Percentiles rank a stretch among this genome's conserved stretches.
phyloP scores from a whole-genome alignment of 2,329 filamentous ascomycete species.

The Penicillium sp. region DNA sequence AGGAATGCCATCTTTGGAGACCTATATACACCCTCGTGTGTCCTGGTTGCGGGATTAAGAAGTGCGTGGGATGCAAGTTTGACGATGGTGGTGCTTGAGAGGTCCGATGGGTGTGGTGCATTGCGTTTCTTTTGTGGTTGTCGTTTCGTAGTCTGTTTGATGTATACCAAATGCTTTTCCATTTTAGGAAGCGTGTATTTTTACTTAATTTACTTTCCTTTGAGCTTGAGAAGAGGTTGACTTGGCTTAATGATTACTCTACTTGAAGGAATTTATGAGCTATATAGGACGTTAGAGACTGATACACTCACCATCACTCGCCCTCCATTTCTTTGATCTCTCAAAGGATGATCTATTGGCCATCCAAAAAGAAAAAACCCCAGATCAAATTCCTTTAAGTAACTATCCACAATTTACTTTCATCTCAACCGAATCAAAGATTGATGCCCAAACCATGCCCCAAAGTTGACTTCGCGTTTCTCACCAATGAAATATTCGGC shows the following conservation, averaged over 20 bases:
- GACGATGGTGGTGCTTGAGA: not conserved
- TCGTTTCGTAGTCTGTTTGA: not conserved
- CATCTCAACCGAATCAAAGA: constrained; percentile 48
- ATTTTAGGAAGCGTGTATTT: not conserved
- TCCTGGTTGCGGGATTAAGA: constrained; percentile 32
- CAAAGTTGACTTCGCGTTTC: constrained; percentile 57
- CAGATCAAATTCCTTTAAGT: too few species aligned
- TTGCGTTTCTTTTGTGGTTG: not conserved
- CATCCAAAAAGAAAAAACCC: too few species aligned
- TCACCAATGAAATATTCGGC: constrained; percentile 28
- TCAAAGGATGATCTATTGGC: too few species aligned
- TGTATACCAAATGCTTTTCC: not conserved
- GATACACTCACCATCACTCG: too few species aligned
- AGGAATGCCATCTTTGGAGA: constrained; percentile 33
- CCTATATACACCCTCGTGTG: constrained; percentile 37
- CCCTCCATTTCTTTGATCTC: too few species aligned
- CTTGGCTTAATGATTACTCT: not conserved
- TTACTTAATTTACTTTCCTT: not conserved
- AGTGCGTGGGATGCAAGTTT: constrained; percentile 40
- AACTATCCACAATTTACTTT: too few species aligned
- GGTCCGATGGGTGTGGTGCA: not conserved
- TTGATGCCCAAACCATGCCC: constrained; percentile 57
- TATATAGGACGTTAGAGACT: too few species aligned
- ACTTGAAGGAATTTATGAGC: too few species aligned
- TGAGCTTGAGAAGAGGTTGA: not conserved